These are phyloP conservation scores for Claviceps sp. DNA, from an alignment of 2,329 filamentous ascomycete genomes.

Conservation along the genomic window DNA sequence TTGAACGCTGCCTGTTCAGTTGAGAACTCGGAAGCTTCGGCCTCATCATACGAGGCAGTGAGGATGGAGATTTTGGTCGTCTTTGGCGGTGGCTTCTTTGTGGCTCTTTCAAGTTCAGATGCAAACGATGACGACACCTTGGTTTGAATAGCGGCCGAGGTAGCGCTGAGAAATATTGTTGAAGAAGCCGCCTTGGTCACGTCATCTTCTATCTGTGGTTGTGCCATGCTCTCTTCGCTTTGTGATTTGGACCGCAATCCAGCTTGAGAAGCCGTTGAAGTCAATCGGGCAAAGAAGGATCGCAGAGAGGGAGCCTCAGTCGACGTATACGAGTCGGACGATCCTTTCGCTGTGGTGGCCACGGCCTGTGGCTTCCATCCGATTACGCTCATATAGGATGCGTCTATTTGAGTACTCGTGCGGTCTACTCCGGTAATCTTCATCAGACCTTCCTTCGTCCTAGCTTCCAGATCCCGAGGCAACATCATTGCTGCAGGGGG, in stretches of 20 bases:
- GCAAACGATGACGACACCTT: constrained; percentile 61
- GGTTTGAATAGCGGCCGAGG: constrained; percentile 69
- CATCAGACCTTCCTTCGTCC: constrained; percentile 81
- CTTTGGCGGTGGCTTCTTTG: constrained; percentile 91
- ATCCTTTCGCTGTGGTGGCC: constrained; percentile 24
- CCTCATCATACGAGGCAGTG: constrained; percentile 81
- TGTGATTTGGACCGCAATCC: constrained; percentile 40
- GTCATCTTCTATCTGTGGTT: constrained; percentile 55
- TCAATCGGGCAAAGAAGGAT: constrained; percentile 71
- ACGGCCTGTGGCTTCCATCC: constrained; percentile 58
- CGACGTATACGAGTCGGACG: constrained; percentile 34
- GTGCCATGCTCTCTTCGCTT: constrained; percentile 47
- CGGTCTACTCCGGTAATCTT: constrained; percentile 67
- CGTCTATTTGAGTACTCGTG: constrained; percentile 85
- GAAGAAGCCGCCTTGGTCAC: constrained; percentile 57
- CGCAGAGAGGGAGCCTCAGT: constrained; percentile 48
- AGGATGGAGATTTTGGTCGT: constrained; percentile 74
- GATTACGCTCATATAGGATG: constrained; percentile 74
- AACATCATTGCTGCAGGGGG: constrained; percentile 60
- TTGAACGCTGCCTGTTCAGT: constrained; percentile 30
- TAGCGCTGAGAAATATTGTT: constrained; percentile 80
- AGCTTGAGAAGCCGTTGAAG: constrained; percentile 39
- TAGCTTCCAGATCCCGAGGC: constrained; percentile 66
- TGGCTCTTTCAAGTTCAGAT: constrained; percentile 81
- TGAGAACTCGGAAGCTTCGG: constrained; percentile 46